phyloP scores from a whole-genome alignment of 495 filamentous ascomycete species.

The Cercophora sp. region DNA sequence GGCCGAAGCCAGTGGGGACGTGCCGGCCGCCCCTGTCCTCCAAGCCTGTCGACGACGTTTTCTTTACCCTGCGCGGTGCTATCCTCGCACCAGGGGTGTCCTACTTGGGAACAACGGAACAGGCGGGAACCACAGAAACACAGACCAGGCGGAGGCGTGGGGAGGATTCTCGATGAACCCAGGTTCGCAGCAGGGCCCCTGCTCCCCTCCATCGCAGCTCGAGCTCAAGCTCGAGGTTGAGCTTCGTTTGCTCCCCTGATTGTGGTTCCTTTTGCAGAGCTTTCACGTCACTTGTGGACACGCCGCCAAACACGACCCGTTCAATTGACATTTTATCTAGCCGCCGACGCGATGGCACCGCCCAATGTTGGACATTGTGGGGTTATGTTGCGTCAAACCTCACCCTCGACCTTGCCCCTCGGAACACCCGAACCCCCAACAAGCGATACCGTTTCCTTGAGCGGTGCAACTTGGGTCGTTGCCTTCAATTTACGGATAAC shows the following conservation, averaged over 20 bases:
- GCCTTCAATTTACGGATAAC: no score
- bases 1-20: neutral
- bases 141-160: constrained; percentile 2
- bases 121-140: constrained; percentile 13
- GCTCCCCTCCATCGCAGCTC: neutral
- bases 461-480: neutral
- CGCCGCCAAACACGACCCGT: no score
- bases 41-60: neutral
- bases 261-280: no score
- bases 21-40: neutral
- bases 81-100: constrained; percentile 14
- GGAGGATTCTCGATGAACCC: neutral
- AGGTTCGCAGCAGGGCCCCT: neutral
- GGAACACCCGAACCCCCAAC: neutral
- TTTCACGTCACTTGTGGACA: no score
- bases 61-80: constrained; percentile 3
- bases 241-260: no score
- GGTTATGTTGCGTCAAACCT: neutral
- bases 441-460: neutral
- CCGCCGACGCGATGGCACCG: neutral
- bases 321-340: constrained; percentile 6
- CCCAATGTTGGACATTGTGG: neutral
- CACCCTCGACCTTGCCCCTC: neutral
- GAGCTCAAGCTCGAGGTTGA: no score
- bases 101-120: constrained; percentile 10